These are phyloP conservation scores for Mangifera indica DNA, from an alignment of 345 rosid genomes.

Conservation along the genomic window DNA sequence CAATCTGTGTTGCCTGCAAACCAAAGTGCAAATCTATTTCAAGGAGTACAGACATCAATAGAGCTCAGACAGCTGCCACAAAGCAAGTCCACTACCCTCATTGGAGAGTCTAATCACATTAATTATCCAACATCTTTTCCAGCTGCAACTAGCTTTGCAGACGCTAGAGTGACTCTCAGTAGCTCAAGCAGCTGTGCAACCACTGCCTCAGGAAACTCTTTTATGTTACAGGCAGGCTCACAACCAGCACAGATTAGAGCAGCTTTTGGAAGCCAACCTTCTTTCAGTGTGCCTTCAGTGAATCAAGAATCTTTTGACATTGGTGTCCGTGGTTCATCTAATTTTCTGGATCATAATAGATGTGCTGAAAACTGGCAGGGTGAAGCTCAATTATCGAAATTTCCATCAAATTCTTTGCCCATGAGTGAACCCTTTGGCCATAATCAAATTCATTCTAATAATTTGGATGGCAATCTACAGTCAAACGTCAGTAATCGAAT, in stretches of 20 bases:
- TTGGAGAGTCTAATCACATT: constrained; percentile 44
- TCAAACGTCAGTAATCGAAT: constrained; percentile 27
- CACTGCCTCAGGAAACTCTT: constrained; percentile 38
- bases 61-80: constrained; percentile 48
- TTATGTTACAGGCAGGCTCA: constrained; percentile 40
- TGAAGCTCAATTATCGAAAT: constrained; percentile 41
- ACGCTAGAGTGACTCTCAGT: constrained; percentile 33
- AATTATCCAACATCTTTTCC: constrained; percentile 33
- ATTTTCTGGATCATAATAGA: constrained; percentile 46
- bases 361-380: constrained; percentile 49
- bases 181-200: constrained; percentile 43
- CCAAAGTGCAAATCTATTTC: constrained; percentile 41
- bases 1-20: constrained; percentile 35
- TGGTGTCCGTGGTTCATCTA: constrained; percentile 40
- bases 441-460: constrained; percentile 32
- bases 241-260: constrained; percentile 32
- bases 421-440: constrained; percentile 36
- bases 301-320: constrained; percentile 39
- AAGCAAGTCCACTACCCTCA: constrained; percentile 35
- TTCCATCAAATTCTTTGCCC: constrained; percentile 51
- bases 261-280: constrained; percentile 43
- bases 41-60: constrained; percentile 42
- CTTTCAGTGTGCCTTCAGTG: constrained; percentile 37
- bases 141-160: constrained; percentile 34
- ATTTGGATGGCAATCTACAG: constrained; percentile 29